These are phyloP conservation scores for Calocybe cyanea DNA, from an alignment of 768 basidiomycete species.

Conservation along the genomic window DNA sequence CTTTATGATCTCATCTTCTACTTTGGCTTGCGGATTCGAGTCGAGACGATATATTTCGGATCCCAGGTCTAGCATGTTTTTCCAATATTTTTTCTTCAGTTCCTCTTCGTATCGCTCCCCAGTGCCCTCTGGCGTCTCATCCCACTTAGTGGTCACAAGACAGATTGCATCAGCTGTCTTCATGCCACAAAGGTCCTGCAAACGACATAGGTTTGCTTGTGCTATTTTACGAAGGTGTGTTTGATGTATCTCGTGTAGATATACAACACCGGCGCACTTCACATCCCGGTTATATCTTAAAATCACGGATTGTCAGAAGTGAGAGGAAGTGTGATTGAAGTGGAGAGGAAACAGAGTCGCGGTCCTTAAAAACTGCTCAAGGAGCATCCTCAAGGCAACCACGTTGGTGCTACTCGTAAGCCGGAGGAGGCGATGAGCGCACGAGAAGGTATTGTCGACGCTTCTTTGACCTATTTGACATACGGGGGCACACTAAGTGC, in stretches of 20 bases:
- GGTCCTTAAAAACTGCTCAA: too few species aligned
- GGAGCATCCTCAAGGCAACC: too few species aligned
- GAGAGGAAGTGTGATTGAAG: too few species aligned
- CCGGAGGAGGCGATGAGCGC: too few species aligned
- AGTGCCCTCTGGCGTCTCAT: slow-evolving; percentile 2
- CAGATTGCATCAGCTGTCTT: slow-evolving; percentile 11
- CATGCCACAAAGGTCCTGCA: slow-evolving; percentile 14
- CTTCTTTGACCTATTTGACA: too few species aligned
- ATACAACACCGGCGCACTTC: slow-evolving; percentile 14
- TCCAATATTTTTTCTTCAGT: slow-evolving; percentile 3
- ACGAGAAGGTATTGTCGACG: too few species aligned
- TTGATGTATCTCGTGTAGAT: slow-evolving; percentile 17
- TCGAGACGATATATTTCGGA: slow-evolving; percentile 7
- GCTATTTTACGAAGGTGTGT: slow-evolving; percentile 18
- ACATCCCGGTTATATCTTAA: slow-evolving; percentile 11
- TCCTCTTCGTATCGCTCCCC: slow-evolving; percentile 8
- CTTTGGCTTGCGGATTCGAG: slow-evolving; percentile 4
- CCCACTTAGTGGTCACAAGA: slow-evolving; percentile 15
- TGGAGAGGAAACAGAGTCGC: too few species aligned
- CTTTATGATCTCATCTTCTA: not conserved
- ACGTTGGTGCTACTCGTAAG: too few species aligned
- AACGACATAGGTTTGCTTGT: slow-evolving; percentile 14
- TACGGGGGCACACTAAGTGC: too few species aligned
- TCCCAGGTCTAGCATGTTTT: not conserved
- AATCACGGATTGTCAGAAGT: too few species aligned